Conservation (phyloP, 441 rosid genomes). For the Croton laevigatus region DNA sequence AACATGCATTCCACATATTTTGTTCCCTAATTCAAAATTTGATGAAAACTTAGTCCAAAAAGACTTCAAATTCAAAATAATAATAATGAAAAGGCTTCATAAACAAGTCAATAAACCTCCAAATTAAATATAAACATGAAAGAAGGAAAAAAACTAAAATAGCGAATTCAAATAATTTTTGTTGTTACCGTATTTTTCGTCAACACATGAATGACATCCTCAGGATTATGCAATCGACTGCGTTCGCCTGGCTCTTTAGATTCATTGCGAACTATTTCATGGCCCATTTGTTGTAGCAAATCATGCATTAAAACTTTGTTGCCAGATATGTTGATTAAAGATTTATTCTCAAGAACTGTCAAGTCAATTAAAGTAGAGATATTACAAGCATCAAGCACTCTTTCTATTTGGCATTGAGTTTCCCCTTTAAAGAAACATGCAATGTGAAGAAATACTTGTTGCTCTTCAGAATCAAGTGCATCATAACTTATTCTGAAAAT, state of each 20-base stretch:
- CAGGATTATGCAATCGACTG: background rate
- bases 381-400: background rate
- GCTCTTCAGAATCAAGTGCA: background rate
- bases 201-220: background rate
- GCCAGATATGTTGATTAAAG: background rate
- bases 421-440: constrained; percentile 5
- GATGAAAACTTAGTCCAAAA: background rate
- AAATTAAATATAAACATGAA: background rate
- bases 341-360: background rate
- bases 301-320: background rate
- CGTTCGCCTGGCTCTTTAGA: background rate
- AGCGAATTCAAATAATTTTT: too few species aligned
- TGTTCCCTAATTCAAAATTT: background rate
- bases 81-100: too few species aligned
- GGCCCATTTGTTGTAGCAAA: constrained; percentile 2
- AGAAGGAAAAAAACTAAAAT: background rate
- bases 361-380: background rate
- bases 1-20: background rate
- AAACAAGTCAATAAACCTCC: background rate
- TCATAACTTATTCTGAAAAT: background rate
- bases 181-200: background rate
- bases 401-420: background rate
- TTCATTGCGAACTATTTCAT: background rate
- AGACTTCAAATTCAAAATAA: too few species aligned
- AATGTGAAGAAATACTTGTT: background rate